phyloP scores from a whole-genome alignment of 106 monocot species.

The Phalaenopsis equestris region DNA sequence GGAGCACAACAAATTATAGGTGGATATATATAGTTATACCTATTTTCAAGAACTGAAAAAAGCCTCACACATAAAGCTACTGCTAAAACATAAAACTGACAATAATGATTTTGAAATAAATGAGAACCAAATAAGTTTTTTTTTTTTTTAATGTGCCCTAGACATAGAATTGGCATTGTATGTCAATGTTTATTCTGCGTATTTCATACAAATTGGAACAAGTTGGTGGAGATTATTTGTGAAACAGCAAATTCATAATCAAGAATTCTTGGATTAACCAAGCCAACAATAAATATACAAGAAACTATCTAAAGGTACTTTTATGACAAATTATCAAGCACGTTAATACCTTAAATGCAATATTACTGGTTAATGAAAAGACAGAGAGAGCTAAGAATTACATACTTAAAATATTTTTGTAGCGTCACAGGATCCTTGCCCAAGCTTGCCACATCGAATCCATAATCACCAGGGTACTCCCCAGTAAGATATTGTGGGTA shows the following conservation, averaged over 20 bases:
- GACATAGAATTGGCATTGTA: neutral
- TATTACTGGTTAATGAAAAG: neutral
- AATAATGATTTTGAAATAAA: neutral
- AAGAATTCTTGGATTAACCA: neutral
- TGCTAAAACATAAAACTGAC: neutral
- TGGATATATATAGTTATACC: neutral
- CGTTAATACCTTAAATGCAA: neutral
- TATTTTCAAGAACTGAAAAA: neutral
- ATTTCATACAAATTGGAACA: neutral
- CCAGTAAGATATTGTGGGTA: constrained; percentile 84
- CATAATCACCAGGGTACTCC: constrained; percentile 92
- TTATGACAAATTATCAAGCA: neutral
- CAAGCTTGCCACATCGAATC: constrained; percentile 86
- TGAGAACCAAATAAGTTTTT: neutral
- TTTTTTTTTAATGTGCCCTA: neutral
- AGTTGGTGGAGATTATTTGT: neutral
- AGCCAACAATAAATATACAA: neutral
- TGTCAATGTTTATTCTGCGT: neutral
- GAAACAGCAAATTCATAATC: neutral
- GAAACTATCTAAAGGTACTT: neutral
- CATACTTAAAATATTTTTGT: constrained; percentile 89
- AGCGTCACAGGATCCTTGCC: constrained; percentile 68
- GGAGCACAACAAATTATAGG: no score
- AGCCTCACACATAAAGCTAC: neutral
- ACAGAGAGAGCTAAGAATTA: constrained; percentile 4